Percentiles rank a stretch among this genome's conserved stretches.
phyloP scores from a whole-genome alignment of 768 basidiomycete species.

The Tylopilus intermedius region DNA sequence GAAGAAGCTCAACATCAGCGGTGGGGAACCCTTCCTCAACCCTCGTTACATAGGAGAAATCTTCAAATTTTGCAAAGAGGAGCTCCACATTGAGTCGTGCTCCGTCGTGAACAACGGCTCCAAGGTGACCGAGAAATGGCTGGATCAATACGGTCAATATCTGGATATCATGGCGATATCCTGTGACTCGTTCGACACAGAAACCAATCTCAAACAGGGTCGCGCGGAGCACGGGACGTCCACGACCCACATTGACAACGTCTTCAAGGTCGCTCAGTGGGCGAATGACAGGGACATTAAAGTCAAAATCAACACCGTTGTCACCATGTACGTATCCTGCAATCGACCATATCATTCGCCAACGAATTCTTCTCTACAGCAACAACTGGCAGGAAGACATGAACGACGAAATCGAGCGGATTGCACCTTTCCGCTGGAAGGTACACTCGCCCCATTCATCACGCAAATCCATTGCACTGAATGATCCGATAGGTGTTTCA shows the following conservation, averaged over 20 bases:
- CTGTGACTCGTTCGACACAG: conserved; percentile 36
- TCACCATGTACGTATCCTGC: conserved; percentile 23
- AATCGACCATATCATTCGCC: background rate
- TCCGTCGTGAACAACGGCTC: conserved; percentile 35
- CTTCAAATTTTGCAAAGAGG: conserved; percentile 36
- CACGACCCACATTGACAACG: conserved; percentile 29
- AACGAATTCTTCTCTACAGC: conserved; percentile 10
- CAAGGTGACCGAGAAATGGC: conserved; percentile 40
- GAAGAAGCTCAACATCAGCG: conserved; percentile 35
- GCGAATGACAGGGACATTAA: conserved; percentile 33
- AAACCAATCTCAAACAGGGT: conserved; percentile 34
- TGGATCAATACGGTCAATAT: conserved; percentile 36
- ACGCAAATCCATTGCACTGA: background rate
- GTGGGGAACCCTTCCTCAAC: conserved; percentile 36
- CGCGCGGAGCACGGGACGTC: conserved; percentile 29
- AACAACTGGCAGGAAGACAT: conserved; percentile 39
- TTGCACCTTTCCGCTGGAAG: conserved; percentile 39
- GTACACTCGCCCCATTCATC: conserved; percentile 9
- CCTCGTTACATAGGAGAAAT: conserved; percentile 36
- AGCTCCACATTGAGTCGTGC: conserved; percentile 33
- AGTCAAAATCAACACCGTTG: conserved; percentile 35
- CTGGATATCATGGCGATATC: conserved; percentile 41
- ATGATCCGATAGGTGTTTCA: conserved; percentile 31
- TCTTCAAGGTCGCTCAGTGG: conserved; percentile 35
- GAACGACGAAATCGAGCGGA: conserved; percentile 32